Conservation (phyloP, 2,329 filamentous ascomycete genomes). For the Chaetomium sp. region DNA sequence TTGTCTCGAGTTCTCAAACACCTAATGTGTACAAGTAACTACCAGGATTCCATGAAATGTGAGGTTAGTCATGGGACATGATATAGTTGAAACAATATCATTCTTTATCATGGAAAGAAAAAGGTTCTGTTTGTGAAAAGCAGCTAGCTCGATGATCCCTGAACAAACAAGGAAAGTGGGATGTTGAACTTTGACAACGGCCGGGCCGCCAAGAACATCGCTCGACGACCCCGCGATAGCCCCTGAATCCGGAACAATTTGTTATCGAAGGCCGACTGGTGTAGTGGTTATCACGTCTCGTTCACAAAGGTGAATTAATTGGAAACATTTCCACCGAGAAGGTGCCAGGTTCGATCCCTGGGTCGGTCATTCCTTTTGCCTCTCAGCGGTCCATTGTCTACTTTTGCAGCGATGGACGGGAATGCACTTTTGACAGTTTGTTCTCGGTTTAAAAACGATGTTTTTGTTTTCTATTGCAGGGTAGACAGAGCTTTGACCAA, state of each 20-base stretch:
- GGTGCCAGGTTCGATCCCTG: conserved; percentile 35
- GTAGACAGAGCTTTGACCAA: conserved; percentile 30
- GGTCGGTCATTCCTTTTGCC: conserved; percentile 29
- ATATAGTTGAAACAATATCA: not conserved
- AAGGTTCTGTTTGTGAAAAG: not conserved
- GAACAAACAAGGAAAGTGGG: not conserved
- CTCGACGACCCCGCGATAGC: conserved; percentile 15
- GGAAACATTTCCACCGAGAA: conserved; percentile 30
- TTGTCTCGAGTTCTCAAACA: not conserved
- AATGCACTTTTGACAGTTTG: not conserved
- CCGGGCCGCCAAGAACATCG: not conserved
- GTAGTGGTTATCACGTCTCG: conserved; percentile 35
- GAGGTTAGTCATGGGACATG: no score
- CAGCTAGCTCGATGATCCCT: not conserved
- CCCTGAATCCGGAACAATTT: not conserved
- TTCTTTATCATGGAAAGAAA: not conserved
- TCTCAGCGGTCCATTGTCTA: not conserved
- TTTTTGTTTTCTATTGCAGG: no score
- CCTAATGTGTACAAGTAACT: no score
- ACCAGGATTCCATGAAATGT: no score
- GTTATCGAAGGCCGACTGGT: conserved; percentile 29
- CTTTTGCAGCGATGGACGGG: not conserved
- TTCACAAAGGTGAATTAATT: conserved; percentile 27
- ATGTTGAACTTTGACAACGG: not conserved
- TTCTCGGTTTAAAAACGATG: not conserved